phyloP scores from a whole-genome alignment of 495 filamentous ascomycete species.

The Corynascus novoguineensis region DNA sequence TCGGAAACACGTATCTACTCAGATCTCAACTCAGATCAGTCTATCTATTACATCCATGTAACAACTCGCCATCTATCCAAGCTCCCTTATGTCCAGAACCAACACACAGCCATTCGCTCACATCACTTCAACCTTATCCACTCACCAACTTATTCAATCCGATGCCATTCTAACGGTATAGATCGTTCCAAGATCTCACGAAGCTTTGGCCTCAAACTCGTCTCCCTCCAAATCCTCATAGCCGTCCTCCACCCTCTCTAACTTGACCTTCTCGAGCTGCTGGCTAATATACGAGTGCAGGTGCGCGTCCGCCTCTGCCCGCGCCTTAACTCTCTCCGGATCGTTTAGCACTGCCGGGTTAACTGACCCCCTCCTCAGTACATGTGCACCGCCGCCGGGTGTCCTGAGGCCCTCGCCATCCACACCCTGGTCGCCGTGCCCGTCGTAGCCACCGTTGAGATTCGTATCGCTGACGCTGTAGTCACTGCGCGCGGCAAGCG shows the following conservation, averaged over 20 bases:
- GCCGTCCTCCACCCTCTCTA: conserved; percentile 32
- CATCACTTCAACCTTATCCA: neutral
- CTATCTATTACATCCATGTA: neutral
- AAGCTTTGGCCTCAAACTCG: conserved; percentile 44
- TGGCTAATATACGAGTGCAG: conserved; percentile 65
- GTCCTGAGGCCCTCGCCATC: conserved; percentile 29
- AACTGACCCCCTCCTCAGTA: conserved; percentile 30
- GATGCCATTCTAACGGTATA: neutral
- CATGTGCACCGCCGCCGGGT: conserved; percentile 14
- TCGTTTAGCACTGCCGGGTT: conserved; percentile 26
- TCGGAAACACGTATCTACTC: neutral
- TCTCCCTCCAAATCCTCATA: conserved; percentile 34
- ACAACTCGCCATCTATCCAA: neutral
- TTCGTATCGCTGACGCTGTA: conserved; percentile 44
- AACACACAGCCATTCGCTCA: no score
- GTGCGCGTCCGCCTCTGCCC: conserved; percentile 56
- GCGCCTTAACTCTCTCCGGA: conserved; percentile 36
- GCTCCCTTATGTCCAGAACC: no score
- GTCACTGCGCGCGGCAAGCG: conserved; percentile 83
- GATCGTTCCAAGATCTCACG: no score
- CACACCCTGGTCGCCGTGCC: conserved; percentile 25
- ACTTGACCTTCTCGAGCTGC: conserved; percentile 57
- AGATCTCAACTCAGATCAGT: neutral
- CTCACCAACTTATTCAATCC: neutral
- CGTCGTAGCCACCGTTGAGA: conserved; percentile 27